Evolutionary conservation across 2,329 filamentous ascomycete genomes (phyloP), one percentile per base, ranked within the genome.

Genomic region (Metarhizium humberi): DNA sequence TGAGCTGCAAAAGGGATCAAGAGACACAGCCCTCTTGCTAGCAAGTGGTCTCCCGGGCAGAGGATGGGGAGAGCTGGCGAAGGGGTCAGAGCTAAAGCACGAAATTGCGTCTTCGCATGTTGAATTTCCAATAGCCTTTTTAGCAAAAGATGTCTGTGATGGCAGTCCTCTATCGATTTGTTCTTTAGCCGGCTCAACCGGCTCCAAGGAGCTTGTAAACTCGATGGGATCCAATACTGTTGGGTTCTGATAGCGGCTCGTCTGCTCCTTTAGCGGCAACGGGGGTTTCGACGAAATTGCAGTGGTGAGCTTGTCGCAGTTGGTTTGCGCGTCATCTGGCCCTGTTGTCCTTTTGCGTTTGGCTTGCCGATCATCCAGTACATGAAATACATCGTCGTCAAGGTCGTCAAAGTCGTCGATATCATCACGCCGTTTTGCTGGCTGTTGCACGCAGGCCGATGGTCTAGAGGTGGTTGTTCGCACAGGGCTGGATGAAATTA

Each of bases 401-500:
- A 51, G 13, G 38, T 29, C 51, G 16, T 53, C 47, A 36, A 45
- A 29, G 30, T 45, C 42, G 29, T 54, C 54, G 16, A 52, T 14
- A 8, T 52, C 49, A 36, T 57, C 48, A 10, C 50, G 25, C 40
- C 38, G 6, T 45, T 29, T 38, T 50, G 34, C 36, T 36, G 25
- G 6, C 8, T n/a, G 45, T 20, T 14, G 25, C 6, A 14, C 4
- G 13, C 20, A 8, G 13, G 4, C 14, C n/a, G 49, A 18, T 25
- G 43, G 43, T 11, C 29, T 38, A 11, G 25, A 25, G 25, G 14
- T 6, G 18, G n/a, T 16, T 40, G 29, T n/a, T 10, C 53, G 52
- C 46, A 60, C 55, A 6, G 70, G 70, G 30, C 70, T 72, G 8
- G 70, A 72, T 16, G 70, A 72, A 20, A 71, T 60, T 30, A 72